These are phyloP conservation scores for Prunus campanulata DNA, from an alignment of 306 rosid species.

Conservation along the genomic window DNA sequence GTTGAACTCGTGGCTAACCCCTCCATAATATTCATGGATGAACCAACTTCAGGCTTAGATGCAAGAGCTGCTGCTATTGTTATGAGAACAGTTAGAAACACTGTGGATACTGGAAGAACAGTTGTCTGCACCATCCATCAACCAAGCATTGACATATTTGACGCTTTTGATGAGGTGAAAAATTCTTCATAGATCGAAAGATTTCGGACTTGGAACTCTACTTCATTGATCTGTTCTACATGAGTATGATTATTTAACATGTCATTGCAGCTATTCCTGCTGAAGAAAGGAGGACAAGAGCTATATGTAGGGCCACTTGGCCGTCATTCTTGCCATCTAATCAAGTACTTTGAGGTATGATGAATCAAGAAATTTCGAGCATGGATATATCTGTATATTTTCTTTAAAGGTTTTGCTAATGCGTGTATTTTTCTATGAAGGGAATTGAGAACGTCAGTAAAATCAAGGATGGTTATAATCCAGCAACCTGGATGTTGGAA, in stretches of 20 bases:
- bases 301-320: constrained; percentile 13
- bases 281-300: constrained; percentile 22
- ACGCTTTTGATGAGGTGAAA: constrained; percentile 61
- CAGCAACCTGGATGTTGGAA: constrained; percentile 26
- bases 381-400: not conserved
- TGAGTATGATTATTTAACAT: constrained; percentile 2
- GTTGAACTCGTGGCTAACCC: constrained; percentile 69
- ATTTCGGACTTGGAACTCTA: not conserved
- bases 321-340: constrained; percentile 16
- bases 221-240: not conserved
- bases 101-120: constrained; percentile 66
- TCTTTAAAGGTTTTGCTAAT: not conserved
- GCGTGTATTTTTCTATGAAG: not conserved
- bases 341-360: constrained; percentile 21
- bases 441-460: constrained; percentile 7
- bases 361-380: not conserved
- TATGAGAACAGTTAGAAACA: constrained; percentile 66
- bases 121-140: constrained; percentile 72
- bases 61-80: constrained; percentile 71
- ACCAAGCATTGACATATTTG: constrained; percentile 68
- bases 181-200: not conserved
- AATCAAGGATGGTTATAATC: constrained; percentile 21
- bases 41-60: constrained; percentile 68
- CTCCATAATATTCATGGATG: constrained; percentile 71
- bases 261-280: constrained; percentile 16